These are phyloP conservation scores for Thelephora aurantiotincta DNA, from an alignment of 768 basidiomycete genomes.

Conservation along the genomic window DNA sequence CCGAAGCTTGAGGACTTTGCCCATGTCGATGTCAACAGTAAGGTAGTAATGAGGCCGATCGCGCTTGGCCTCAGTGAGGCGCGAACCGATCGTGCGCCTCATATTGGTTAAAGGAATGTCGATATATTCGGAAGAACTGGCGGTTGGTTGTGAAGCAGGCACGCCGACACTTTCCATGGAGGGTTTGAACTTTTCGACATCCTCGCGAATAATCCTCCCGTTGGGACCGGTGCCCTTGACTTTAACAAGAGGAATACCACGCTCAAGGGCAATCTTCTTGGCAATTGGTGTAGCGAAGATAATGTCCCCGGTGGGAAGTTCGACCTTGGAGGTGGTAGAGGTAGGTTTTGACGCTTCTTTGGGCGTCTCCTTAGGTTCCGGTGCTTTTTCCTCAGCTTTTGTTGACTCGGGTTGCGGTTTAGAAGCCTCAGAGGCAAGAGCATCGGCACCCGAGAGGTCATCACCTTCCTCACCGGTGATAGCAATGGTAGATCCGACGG, in stretches of 20 bases:
- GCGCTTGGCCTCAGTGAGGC: constrained; percentile 87
- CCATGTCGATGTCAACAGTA: constrained; percentile 93
- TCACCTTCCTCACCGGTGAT: constrained; percentile 92
- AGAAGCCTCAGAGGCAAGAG: constrained; percentile 50
- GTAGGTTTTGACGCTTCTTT: constrained; percentile 21
- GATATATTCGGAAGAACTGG: constrained; percentile 55
- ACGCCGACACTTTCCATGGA: constrained; percentile 27
- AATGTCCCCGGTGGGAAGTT: constrained; percentile 54
- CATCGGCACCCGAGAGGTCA: constrained; percentile 72
- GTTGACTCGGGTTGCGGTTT: constrained; percentile 27
- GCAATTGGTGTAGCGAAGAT: constrained; percentile 95
- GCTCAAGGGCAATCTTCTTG: constrained; percentile 92
- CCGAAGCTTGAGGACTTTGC: constrained; percentile 84
- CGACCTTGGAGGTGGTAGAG: constrained; percentile 29
- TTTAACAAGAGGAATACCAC: constrained; percentile 79
- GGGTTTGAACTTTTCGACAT: constrained; percentile 83
- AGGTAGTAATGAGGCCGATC: constrained; percentile 96
- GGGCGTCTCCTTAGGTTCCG: constrained; percentile 28
- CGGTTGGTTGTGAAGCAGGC: constrained; percentile 28
- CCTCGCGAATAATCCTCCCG: constrained; percentile 88
- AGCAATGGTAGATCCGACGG: constrained; percentile 82
- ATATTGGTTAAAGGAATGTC: constrained; percentile 90
- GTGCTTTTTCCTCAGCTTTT: constrained; percentile 20
- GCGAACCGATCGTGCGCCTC: constrained; percentile 83
- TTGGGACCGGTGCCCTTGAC: constrained; percentile 90